phyloP scores from a whole-genome alignment of 768 basidiomycete genomes.

The Leccinum disarticulatum region DNA sequence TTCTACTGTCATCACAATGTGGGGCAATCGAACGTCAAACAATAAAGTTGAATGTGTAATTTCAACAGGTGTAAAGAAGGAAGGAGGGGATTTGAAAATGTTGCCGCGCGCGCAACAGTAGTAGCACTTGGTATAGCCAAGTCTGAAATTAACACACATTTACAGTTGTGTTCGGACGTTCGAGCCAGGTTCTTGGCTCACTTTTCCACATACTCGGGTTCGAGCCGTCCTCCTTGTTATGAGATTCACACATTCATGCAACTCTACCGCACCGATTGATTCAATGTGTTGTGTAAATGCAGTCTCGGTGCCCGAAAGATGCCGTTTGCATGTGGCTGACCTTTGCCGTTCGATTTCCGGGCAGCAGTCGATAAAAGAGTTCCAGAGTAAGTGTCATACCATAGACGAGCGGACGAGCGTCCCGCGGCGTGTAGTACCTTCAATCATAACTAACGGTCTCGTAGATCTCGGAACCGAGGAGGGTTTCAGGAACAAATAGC shows the following conservation, averaged over 20 bases:
- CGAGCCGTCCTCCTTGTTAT: too few relatives aligned
- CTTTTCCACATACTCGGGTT: too few relatives aligned
- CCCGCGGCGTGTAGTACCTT: neutral
- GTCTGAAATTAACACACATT: too few relatives aligned
- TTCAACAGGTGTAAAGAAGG: too few relatives aligned
- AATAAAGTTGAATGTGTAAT: too few relatives aligned
- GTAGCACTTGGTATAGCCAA: too few relatives aligned
- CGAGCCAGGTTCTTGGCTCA: too few relatives aligned
- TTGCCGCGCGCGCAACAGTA: too few relatives aligned
- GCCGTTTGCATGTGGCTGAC: neutral
- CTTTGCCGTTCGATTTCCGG: neutral
- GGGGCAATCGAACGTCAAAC: neutral
- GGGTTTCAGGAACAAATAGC: neutral
- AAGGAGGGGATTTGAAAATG: too few relatives aligned
- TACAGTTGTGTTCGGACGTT: too few relatives aligned
- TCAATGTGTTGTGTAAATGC: neutral
- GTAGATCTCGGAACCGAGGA: neutral
- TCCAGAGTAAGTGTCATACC: neutral
- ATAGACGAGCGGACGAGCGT: neutral
- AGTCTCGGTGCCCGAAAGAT: neutral
- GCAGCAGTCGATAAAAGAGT: neutral
- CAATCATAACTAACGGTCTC: too few relatives aligned
- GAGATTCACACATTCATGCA: neutral
- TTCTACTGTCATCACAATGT: neutral
- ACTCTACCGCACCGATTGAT: neutral